Base-by-base conservation (phyloP, 2,329 filamentous ascomycete species). In the Lasiodiplodia hormozganensis region DNA sequence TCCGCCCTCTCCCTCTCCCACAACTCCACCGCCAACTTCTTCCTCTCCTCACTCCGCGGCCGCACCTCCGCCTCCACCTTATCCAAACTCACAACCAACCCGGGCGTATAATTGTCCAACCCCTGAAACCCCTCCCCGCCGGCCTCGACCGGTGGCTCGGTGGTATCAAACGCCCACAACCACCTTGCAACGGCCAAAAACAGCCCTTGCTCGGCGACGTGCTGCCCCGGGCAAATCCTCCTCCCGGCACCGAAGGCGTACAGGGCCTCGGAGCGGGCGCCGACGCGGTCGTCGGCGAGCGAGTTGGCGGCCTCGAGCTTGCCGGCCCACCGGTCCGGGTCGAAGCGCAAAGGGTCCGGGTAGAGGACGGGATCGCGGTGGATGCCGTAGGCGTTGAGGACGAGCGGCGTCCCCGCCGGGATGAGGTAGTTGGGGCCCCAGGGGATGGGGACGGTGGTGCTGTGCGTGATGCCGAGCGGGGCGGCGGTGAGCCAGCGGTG, bases 341-440 rank as follows among this genome's bases (percentile, higher is more conserved):
- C 72, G 25, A 70, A 70, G 0, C 52, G 10, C 28, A 12, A 14
- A 2, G 36, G 25, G 18, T 21, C 40, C 1, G 71, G 69, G 56
- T 71, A 70, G 3, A 68, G 65, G 2, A 40, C 28, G 2, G 71
- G 65, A 68, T 78, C 74, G 52, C 71, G 73, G 40, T 77, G 74
- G 70, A 78, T 73, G 21, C 78, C 80, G 74, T 73, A 81, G 1
- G 72, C 73, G 54, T 76, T 81, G 3, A 82, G 72, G 4, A 84
- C 72, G 10, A 82, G 72, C 11, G 76, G 77, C 2, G 77, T 78
- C 1, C 77, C 78, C 47, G 79, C 81, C 74, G 83, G 82, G 43
- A 85, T 77, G 7, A 52, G 2, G 31, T 56, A 36, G 31, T 72
- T 12, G 25, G 25, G 25, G 77, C 78, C 81, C 0, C 75, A 76